Conservation (phyloP, 2,329 filamentous ascomycete species). For the Xylaria multiplex region DNA sequence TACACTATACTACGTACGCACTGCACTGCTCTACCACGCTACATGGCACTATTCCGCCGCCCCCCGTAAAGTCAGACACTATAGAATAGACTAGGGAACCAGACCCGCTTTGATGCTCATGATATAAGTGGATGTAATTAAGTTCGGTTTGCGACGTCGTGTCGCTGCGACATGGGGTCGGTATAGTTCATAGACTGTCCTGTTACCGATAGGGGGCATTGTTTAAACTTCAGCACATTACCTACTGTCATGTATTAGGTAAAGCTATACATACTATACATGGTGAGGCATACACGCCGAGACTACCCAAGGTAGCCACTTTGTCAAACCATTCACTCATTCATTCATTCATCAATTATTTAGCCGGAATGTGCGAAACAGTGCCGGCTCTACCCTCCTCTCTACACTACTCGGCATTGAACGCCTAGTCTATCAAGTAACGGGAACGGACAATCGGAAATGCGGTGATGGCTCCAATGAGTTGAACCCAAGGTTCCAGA, state of each 20-base stretch:
- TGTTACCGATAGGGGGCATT: conserved; percentile 7
- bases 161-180: conserved; percentile 10
- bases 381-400: conserved; percentile 2
- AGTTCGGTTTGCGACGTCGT: conserved; percentile 20
- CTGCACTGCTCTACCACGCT: background rate
- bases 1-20: too few relatives aligned
- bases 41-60: background rate
- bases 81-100: background rate
- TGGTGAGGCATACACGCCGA: background rate
- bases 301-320: background rate
- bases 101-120: conserved; percentile 14
- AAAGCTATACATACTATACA: background rate
- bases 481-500: too few relatives aligned
- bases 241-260: background rate
- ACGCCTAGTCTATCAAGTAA: conserved; percentile 11
- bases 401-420: conserved; percentile 18
- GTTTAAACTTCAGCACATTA: conserved; percentile 15
- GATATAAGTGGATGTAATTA: conserved; percentile 16
- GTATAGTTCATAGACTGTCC: background rate
- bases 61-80: conserved; percentile 1
- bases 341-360: conserved; percentile 23
- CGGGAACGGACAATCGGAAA: conserved; percentile 6
- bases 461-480: background rate
- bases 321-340: background rate
- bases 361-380: conserved; percentile 34